Conservation (phyloP, 2,329 filamentous ascomycete genomes). For the Samsoniella hepiali region DNA sequence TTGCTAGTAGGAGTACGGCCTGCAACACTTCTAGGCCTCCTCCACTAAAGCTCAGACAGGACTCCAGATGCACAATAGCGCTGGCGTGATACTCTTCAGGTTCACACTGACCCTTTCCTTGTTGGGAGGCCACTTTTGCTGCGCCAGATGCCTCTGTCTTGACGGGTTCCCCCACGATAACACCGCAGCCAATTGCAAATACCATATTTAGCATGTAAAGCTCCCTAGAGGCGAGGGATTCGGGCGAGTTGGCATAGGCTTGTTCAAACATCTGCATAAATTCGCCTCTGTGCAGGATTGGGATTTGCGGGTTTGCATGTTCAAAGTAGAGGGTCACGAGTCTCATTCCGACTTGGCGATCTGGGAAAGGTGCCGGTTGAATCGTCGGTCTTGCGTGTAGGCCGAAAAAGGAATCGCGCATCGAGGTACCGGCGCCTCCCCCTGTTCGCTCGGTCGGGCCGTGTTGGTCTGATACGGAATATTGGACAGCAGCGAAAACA, state of each 20-base stretch:
- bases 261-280: conserved; percentile 86
- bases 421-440: conserved; percentile 61
- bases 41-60: conserved; percentile 79
- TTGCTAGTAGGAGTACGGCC: conserved; percentile 84
- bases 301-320: conserved; percentile 93
- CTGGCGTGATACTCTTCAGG: conserved; percentile 96
- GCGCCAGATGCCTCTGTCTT: conserved; percentile 43
- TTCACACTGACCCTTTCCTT: conserved; percentile 34
- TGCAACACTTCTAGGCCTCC: conserved; percentile 90
- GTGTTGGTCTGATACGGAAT: conserved; percentile 60
- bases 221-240: conserved; percentile 69
- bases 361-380: conserved; percentile 79
- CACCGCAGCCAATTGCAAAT: conserved; percentile 91
- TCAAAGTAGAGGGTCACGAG: conserved; percentile 88
- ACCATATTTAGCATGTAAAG: conserved; percentile 97
- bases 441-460: conserved; percentile 34
- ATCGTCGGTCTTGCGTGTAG: conserved; percentile 87
- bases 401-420: conserved; percentile 97
- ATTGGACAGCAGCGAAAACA: conserved; percentile 89
- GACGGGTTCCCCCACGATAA: conserved; percentile 71
- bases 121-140: conserved; percentile 26
- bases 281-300: conserved; percentile 82
- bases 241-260: conserved; percentile 68
- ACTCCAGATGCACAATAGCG: conserved; percentile 86
- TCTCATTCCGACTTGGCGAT: conserved; percentile 66